Evolutionary conservation across 139 green algal genomes (phyloP).

Genomic region (Asterochloris erici): DNA sequence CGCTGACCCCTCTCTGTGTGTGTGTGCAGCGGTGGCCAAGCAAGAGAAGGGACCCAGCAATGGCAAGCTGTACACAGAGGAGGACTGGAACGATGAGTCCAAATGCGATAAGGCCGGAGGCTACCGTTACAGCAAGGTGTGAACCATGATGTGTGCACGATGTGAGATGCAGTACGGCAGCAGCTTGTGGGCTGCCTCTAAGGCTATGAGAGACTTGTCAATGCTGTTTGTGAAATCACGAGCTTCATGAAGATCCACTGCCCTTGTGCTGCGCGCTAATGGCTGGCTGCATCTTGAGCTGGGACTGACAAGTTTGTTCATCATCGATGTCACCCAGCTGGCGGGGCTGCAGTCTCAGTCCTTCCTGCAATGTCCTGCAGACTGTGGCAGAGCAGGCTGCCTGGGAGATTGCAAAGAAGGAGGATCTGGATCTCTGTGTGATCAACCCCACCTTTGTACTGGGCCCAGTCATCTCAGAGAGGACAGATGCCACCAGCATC

Average conservation of each 20-base stretch:
- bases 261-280: not conserved
- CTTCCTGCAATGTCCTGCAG: not conserved
- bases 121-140: slow-evolving; percentile 76
- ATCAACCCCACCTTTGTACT: slow-evolving; percentile 77
- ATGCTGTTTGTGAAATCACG: not conserved
- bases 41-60: slow-evolving; percentile 31
- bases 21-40: slow-evolving; percentile 22
- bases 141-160: not conserved
- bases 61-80: slow-evolving; percentile 55
- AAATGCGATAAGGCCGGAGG: slow-evolving; percentile 45
- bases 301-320: too few species aligned
- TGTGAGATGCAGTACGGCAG: not conserved
- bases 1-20: not conserved
- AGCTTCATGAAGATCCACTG: not conserved
- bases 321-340: not conserved
- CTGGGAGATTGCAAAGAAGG: slow-evolving; percentile 49
- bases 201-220: not conserved
- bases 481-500: slow-evolving; percentile 25
- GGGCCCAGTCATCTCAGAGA: slow-evolving; percentile 43
- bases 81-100: slow-evolving; percentile 71
- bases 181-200: not conserved
- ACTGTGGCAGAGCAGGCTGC: slow-evolving; percentile 60
- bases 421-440: slow-evolving; percentile 58
- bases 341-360: not conserved
- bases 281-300: not conserved